These are phyloP conservation scores for Aureobasidium sp. DNA, from an alignment of 2,329 filamentous ascomycete species.

Conservation along the genomic window DNA sequence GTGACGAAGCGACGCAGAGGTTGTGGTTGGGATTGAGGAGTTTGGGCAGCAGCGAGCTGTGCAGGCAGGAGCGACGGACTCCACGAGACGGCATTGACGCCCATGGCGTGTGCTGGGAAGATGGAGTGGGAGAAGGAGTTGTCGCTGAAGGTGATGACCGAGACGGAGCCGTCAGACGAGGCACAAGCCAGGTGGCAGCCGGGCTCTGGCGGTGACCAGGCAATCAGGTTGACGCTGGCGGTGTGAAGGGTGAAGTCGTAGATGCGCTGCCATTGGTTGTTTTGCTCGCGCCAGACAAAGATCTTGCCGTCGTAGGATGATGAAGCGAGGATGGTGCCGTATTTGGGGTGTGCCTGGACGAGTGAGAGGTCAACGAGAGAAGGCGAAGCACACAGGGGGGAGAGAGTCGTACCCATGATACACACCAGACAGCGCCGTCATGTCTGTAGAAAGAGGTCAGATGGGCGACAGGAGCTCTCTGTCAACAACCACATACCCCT, in stretches of 20 bases:
- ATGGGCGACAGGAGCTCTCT: neutral
- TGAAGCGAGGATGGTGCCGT: constrained; percentile 93
- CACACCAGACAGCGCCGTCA: constrained; percentile 95
- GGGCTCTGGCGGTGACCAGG: constrained; percentile 94
- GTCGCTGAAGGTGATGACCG: constrained; percentile 93
- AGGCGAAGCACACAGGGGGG: neutral
- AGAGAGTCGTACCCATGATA: constrained; percentile 62
- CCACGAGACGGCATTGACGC: constrained; percentile 95
- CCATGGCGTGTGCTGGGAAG: constrained; percentile 85
- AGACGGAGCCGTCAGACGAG: constrained; percentile 86
- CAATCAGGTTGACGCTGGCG: constrained; percentile 90
- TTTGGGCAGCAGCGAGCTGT: constrained; percentile 64
- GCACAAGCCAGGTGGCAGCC: constrained; percentile 93
- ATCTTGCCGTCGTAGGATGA: constrained; percentile 97
- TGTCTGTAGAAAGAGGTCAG: constrained; percentile 49
- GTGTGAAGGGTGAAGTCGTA: constrained; percentile 92
- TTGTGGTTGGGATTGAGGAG: constrained; percentile 35
- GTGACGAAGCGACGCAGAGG: constrained; percentile 77
- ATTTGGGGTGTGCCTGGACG: constrained; percentile 77
- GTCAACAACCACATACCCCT: constrained; percentile 55
- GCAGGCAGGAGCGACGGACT: constrained; percentile 78
- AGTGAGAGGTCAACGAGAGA: neutral
- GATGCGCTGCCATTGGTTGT: constrained; percentile 57
- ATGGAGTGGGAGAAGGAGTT: constrained; percentile 84
- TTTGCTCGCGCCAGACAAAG: constrained; percentile 92